A percentile compares a stretch with the other conserved stretches of the same genome.
These are phyloP conservation scores for Ramaria rubella DNA, from an alignment of 768 basidiomycete genomes.

Conservation along the genomic window DNA sequence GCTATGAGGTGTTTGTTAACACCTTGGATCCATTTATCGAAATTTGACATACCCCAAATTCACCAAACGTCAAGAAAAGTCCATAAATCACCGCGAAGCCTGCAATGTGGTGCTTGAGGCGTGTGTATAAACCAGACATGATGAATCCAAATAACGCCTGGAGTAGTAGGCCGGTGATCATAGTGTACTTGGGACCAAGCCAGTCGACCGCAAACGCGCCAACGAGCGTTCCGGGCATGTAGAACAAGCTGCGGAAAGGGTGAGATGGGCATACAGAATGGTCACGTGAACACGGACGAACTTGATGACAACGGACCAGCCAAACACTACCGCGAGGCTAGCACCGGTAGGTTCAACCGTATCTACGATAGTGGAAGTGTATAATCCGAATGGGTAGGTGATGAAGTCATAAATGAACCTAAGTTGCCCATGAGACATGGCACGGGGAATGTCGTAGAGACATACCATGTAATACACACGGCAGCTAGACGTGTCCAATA, in stretches of 20 bases:
- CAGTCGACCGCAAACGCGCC: conserved; percentile 32
- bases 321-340: conserved; percentile 56
- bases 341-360: conserved; percentile 35
- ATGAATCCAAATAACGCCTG: conserved; percentile 28
- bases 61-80: conserved; percentile 36
- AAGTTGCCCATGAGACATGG: background rate
- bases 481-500: conserved; percentile 75
- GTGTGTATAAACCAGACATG: conserved; percentile 31
- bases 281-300: conserved; percentile 25
- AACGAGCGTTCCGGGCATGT: conserved; percentile 33
- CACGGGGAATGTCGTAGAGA: conserved; percentile 15
- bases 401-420: conserved; percentile 82
- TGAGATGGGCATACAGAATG: conserved; percentile 12
- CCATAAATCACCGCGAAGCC: conserved; percentile 16
- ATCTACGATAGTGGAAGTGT: conserved; percentile 68
- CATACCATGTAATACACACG: conserved; percentile 69
- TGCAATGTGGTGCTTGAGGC: conserved; percentile 20
- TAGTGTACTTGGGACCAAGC: conserved; percentile 21
- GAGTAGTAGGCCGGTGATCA: conserved; percentile 30
- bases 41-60: conserved; percentile 21
- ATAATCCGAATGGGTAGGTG: conserved; percentile 71
- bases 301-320: conserved; percentile 86
- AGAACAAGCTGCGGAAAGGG: conserved; percentile 27
- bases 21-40: background rate
- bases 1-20: conserved; percentile 7